Base-by-base conservation (phyloP, 495 filamentous ascomycete genomes). In the Xylaria nigripes region DNA sequence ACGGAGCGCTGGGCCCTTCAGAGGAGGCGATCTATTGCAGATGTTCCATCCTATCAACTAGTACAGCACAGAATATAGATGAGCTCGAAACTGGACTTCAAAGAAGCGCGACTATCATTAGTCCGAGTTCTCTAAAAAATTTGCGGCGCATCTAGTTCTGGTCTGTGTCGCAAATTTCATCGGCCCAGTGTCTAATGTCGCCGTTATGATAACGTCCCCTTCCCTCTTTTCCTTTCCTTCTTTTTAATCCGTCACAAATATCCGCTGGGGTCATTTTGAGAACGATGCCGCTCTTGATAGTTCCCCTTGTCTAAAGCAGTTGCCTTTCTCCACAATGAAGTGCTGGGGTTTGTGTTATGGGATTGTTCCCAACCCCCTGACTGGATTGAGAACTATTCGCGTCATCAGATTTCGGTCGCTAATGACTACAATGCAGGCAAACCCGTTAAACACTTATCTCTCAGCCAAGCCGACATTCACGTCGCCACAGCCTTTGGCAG, bases 371-470 rank as follows among this genome's bases (percentile, higher is more conserved):
- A 48, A 47, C 56, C 54, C 52, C 46, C 57, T 54, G 55, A 55
- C 29, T 58, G 54, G 51, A 36, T 36, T n/a, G 27, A 29, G 47
- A 19, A 51, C 45, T 36, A 54, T 48, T 58, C 60, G 60, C 52
- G 59, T 57, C 54, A 5, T 2, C 6, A 62, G 63, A 70, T 67
- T 70, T 62, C 54, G 70, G 53, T 29, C 30, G 63, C 73, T 77
- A 77, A 77, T 70, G 63, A 61, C 60, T 72, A 66, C 57, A 58
- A 60, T 44, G 63, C 60, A 86, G 81, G 93, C 92, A 55, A 98
- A 98, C 62, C 93, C 93, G 32, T 73, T 98, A 38, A 96, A 98
- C 69, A 98, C 93, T 18, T 96, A 93, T 66, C 76, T 98, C 43
- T 86, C 85, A 25, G 90, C 90, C 27, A 88, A 91, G 66, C 93